Percentiles rank a stretch among this genome's conserved stretches.
phyloP scores from a whole-genome alignment of 192 early-diverging fungal species.

The Podila epicladia region DNA sequence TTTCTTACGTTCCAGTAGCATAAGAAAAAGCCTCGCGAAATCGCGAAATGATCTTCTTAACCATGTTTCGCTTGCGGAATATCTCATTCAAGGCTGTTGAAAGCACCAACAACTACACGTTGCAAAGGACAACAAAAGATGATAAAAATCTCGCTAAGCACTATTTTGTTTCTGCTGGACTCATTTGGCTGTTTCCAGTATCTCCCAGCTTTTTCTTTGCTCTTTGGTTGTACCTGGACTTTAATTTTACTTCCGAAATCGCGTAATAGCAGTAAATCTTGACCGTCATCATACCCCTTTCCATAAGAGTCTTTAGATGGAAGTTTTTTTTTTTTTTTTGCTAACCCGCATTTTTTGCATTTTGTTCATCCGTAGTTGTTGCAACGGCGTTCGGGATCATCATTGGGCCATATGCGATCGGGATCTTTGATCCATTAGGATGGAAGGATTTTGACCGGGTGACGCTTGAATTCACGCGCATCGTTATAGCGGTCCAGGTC shows the following conservation, averaged over 20 bases:
- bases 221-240: no score
- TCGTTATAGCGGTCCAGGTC: slow-evolving; percentile 85
- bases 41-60: no score
- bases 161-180: background rate
- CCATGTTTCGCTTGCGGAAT: no score
- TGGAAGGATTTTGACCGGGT: slow-evolving; percentile 54
- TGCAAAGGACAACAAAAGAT: no score
- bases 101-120: no score
- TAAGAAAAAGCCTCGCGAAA: no score
- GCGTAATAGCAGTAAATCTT: no score
- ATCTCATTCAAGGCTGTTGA: no score
- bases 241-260: background rate
- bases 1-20: no score
- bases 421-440: slow-evolving; percentile 63
- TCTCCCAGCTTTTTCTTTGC: background rate
- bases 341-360: background rate
- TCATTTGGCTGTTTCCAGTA: background rate
- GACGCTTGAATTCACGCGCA: slow-evolving; percentile 73
- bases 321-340: no score
- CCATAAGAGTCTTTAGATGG: no score
- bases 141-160: no score
- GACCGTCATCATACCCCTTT: background rate
- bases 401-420: slow-evolving; percentile 75
- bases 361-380: slow-evolving; percentile 58
- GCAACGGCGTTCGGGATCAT: slow-evolving; percentile 82